Percentiles rank a stretch among this genome's conserved stretches.
Evolutionary conservation across 2,329 filamentous ascomycete genomes (phyloP).

Genomic region (Coniosporium tulheliwenetii): DNA sequence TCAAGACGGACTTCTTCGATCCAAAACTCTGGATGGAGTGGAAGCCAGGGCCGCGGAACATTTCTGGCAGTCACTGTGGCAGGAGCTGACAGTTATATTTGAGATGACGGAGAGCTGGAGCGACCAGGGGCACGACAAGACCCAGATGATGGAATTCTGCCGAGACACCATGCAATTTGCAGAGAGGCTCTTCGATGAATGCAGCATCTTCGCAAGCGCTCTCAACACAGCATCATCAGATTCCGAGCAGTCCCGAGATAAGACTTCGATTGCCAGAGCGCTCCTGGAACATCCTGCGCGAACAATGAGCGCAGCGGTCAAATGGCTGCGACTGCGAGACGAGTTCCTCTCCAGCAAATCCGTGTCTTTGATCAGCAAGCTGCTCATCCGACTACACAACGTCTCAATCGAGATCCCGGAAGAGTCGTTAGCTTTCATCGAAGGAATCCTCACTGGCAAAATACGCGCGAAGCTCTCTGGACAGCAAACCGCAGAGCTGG

Average conservation of each 20-base stretch:
- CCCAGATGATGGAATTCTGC: slow-evolving; percentile 79
- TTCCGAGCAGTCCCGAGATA: slow-evolving; percentile 21
- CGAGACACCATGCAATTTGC: slow-evolving; percentile 91
- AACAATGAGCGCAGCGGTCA: slow-evolving; percentile 55
- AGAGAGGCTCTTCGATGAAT: slow-evolving; percentile 69
- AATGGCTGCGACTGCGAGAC: slow-evolving; percentile 84
- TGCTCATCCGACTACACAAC: slow-evolving; percentile 67
- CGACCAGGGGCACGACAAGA: slow-evolving; percentile 51
- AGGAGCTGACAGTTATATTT: slow-evolving; percentile 65
- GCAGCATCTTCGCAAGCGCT: slow-evolving; percentile 65
- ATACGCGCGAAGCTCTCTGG: slow-evolving; percentile 66
- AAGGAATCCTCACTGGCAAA: slow-evolving; percentile 46
- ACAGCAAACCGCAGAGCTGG: slow-evolving; percentile 72
- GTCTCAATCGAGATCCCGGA: slow-evolving; percentile 56
- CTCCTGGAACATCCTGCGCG: slow-evolving; percentile 49
- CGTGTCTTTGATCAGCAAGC: slow-evolving; percentile 68
- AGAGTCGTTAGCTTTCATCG: slow-evolving; percentile 44
- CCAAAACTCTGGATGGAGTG: slow-evolving; percentile 33
- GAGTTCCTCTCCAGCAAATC: slow-evolving; percentile 70
- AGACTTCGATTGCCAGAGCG: slow-evolving; percentile 25
- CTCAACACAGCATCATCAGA: slow-evolving; percentile 24
- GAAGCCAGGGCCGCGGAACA: slow-evolving; percentile 50
- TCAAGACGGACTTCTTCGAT: slow-evolving; percentile 46
- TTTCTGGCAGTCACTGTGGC: slow-evolving; percentile 81
- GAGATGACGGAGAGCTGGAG: slow-evolving; percentile 75